Evolutionary conservation across 2,329 filamentous ascomycete genomes (phyloP), one percentile per base, ranked within the genome.

Genomic region (Hypomyces rosellus): DNA sequence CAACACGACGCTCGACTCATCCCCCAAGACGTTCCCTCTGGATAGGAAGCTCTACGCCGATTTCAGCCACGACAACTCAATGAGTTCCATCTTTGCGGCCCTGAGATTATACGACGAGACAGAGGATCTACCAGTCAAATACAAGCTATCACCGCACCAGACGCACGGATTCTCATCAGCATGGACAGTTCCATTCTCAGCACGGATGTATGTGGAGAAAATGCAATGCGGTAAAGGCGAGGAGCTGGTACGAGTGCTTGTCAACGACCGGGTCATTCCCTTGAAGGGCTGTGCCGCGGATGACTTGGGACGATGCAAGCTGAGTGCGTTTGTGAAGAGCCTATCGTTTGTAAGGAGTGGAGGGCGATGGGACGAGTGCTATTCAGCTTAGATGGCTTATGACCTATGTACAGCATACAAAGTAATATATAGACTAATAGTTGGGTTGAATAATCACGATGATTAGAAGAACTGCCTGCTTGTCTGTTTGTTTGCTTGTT

Each of bases 1-100:
- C 5, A 96, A 96, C 66, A 73, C 71, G 34, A 95, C 90, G 0
- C 76, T 96, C 0, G 88, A 95, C 64, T 70, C 71, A 5, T 74
- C 82, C 51, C 69, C 77, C 1, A 63, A 68, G 6, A 91, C 87
- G 0, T 96, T 96, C 61, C 90, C 91, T 0, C 71, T 95, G 0
- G 75, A 78, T 54, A 68, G 72, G 40, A 70, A 70, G 11, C 69
- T 96, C 1, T 96, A 95, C 62, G 90, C 89, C 0, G 91, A 96
- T 67, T 96, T 96, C 63, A 88, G 84, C 55, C 91, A 96, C 67
- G 91, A 96, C 68, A 96, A 95, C 65, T 84, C 86, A 63, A 89
- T 96, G 82, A 81, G 80, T 30, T 78, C 79, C 7, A 81, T 95
- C 6, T 87, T 87, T 63, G 82, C 82, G 5, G 89, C 89, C 0